Conservation (phyloP, 129 eudicot genomes). For the Silybum marianum region DNA sequence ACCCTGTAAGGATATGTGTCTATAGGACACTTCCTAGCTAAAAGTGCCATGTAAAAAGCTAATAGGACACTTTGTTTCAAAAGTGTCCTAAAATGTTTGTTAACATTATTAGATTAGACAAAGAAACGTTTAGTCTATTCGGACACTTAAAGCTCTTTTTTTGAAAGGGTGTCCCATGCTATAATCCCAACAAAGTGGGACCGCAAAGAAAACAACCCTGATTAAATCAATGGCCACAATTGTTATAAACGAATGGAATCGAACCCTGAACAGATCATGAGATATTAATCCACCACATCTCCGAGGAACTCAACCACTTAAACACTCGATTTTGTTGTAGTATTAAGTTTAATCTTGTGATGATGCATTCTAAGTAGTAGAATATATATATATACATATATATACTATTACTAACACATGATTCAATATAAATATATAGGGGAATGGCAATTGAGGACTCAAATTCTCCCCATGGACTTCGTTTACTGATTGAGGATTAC, state of each 20-base stretch:
- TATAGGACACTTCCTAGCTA: not conserved
- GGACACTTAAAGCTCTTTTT: not conserved
- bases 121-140: not conserved
- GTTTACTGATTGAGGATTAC: conserved; percentile 48
- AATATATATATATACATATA: not conserved
- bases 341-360: too few relatives aligned
- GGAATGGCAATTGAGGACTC: conserved; percentile 55
- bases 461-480: conserved; percentile 32
- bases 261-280: too few relatives aligned
- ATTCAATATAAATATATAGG: conserved; percentile 15
- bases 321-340: not conserved
- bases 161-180: too few relatives aligned
- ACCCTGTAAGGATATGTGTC: not conserved
- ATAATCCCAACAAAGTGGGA: too few relatives aligned
- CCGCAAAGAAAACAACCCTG: too few relatives aligned
- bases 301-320: too few relatives aligned
- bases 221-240: too few relatives aligned
- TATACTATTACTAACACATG: not conserved
- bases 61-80: not conserved
- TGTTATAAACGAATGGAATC: too few relatives aligned
- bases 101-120: not conserved
- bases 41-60: not conserved
- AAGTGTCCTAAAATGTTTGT: too few relatives aligned
- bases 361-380: too few relatives aligned
- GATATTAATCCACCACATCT: too few relatives aligned